Evolutionary conservation across 2,329 filamentous ascomycete species (phyloP).

Genomic region (Epichloe bromicola): DNA sequence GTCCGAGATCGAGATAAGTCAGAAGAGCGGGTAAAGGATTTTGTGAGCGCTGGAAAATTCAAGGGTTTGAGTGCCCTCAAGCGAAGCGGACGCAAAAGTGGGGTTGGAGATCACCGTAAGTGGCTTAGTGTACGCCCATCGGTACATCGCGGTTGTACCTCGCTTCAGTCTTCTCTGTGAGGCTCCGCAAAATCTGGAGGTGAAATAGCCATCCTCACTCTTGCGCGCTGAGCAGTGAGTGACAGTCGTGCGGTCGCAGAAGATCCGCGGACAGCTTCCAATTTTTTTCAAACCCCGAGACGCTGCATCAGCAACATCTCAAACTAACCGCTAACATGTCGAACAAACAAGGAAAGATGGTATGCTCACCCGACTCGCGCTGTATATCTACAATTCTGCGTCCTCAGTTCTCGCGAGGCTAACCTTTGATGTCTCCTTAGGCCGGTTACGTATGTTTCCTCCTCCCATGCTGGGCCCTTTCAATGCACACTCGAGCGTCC

Average conservation of each 20-base stretch:
- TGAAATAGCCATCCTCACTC: conserved; percentile 21
- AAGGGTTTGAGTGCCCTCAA: conserved; percentile 31
- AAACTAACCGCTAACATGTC: conserved; percentile 20
- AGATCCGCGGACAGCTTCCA: conserved; percentile 21
- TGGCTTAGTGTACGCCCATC: conserved; percentile 14
- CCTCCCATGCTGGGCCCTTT: neutral
- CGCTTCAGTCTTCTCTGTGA: conserved; percentile 25
- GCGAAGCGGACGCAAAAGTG: conserved; percentile 14
- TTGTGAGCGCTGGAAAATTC: conserved; percentile 25
- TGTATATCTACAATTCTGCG: conserved; percentile 16
- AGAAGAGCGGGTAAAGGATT: conserved; percentile 16
- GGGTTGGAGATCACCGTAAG: neutral
- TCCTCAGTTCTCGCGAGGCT: conserved; percentile 40
- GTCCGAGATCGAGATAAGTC: conserved; percentile 18
- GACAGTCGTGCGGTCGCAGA: conserved; percentile 24
- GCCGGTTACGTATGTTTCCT: conserved; percentile 55
- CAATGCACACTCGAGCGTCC: conserved; percentile 10
- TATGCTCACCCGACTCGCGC: conserved; percentile 40
- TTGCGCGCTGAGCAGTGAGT: conserved; percentile 30
- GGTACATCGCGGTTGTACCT: conserved; percentile 21
- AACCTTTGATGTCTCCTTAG: conserved; percentile 41
- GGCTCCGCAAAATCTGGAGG: conserved; percentile 33
- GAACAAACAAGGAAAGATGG: conserved; percentile 98
- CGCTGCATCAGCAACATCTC: conserved; percentile 20
- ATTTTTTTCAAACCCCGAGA: conserved; percentile 30